Conservation (phyloP, 2,329 filamentous ascomycete genomes). For the Microcera coccophila region DNA sequence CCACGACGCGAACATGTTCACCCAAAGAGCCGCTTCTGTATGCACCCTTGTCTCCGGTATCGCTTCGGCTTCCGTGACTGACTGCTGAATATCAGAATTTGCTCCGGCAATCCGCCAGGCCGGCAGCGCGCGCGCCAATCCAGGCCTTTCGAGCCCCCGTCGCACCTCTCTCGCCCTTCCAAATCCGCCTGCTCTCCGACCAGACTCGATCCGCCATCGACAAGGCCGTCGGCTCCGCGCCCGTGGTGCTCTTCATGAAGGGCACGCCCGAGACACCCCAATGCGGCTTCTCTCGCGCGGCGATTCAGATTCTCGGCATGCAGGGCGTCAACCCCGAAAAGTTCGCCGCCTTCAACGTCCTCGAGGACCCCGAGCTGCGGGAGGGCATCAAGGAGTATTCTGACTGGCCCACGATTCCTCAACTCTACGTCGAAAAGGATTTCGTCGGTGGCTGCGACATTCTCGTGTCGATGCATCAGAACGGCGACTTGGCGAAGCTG, state of each 20-base stretch:
- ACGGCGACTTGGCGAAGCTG: conserved; percentile 85
- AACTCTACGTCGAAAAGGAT: conserved; percentile 92
- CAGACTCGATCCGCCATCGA: conserved; percentile 81
- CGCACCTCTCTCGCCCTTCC: conserved; percentile 32
- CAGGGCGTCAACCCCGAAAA: conserved; percentile 94
- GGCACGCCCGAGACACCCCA: conserved; percentile 93
- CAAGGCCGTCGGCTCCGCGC: conserved; percentile 79
- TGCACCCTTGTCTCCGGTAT: background rate
- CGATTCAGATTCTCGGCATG: conserved; percentile 88
- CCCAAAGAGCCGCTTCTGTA: conserved; percentile 27
- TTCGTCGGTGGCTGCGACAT: conserved; percentile 99
- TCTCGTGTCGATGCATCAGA: conserved; percentile 93
- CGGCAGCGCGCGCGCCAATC: conserved; percentile 27
- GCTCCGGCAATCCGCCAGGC: conserved; percentile 37
- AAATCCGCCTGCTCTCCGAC: conserved; percentile 70
- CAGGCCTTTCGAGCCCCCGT: conserved; percentile 21
- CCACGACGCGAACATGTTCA: conserved; percentile 22
- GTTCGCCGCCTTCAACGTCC: conserved; percentile 96
- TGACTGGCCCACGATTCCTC: conserved; percentile 97
- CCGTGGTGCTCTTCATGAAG: conserved; percentile 99
- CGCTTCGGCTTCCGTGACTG: conserved; percentile 3
- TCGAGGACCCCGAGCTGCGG: conserved; percentile 85
- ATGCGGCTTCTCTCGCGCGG: conserved; percentile 93
- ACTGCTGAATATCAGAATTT: conserved; percentile 26
- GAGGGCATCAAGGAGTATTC: conserved; percentile 98